These are phyloP conservation scores for Fomitopsis serialis DNA, from an alignment of 768 basidiomycete species.

Conservation along the genomic window DNA sequence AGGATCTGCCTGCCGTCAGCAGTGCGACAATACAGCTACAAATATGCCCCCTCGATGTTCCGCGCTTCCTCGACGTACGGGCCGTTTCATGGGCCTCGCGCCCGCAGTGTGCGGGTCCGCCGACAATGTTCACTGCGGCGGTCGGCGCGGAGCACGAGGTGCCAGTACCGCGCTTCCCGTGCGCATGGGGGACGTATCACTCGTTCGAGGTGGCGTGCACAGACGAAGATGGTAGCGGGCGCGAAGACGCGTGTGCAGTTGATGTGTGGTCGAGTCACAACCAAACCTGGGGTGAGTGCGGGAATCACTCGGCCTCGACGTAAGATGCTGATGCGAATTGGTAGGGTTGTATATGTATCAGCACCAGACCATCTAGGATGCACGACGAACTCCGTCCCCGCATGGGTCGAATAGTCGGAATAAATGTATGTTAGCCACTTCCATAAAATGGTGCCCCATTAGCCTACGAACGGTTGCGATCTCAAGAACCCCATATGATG, in stretches of 20 bases:
- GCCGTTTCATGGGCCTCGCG: conserved; percentile 13
- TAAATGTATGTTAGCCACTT: conserved; percentile 1
- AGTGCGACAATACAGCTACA: conserved; percentile 6
- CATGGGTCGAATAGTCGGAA: no score
- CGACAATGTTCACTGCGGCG: conserved; percentile 9
- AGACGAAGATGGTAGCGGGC: conserved; percentile 8
- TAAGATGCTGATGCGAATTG: neutral
- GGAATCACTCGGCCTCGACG: neutral
- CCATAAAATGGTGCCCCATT: conserved; percentile 1
- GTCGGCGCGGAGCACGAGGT: conserved; percentile 9
- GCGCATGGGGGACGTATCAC: conserved; percentile 15
- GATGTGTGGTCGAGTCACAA: conserved; percentile 23
- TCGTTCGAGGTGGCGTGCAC: conserved; percentile 17
- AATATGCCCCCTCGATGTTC: conserved; percentile 13
- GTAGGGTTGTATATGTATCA: neutral
- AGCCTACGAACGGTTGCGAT: no score
- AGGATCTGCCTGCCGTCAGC: conserved; percentile 7
- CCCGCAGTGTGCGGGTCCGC: conserved; percentile 4
- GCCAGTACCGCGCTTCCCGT: conserved; percentile 15
- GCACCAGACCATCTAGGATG: neutral
- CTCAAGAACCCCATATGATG: no score
- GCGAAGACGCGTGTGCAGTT: conserved; percentile 12
- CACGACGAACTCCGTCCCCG: no score
- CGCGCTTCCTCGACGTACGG: conserved; percentile 12
- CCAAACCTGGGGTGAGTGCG: conserved; percentile 18